Base-by-base conservation (phyloP, 805 yeast species). In the Candida golubevii region DNA sequence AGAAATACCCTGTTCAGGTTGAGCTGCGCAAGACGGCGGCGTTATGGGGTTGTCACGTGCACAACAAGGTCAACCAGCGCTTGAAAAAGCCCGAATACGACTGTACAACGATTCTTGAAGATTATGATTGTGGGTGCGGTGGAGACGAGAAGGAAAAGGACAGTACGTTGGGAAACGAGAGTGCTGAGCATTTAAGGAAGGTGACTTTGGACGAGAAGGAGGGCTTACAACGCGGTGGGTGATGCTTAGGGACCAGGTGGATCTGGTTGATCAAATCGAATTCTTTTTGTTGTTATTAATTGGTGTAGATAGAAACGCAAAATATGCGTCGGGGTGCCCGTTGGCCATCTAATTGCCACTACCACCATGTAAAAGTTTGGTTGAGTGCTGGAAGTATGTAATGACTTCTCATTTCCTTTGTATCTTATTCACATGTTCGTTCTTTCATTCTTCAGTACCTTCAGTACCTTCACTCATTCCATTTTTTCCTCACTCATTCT, bases 41-140 rank as follows among this genome's bases (percentile, higher is more conserved):
- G 0, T 67, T 87, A 51, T 93, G 99, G 99, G 99, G 99, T 1
- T 93, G 99, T 60, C 84, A 84, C 57, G 61, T 65, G 26, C 62
- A 57, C 29, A 47, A 51, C 36, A 63, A 62, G 38, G 54, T 64
- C 35, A 56, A 54, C 38, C 58, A 56, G 32, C 49, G 57, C 18
- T 45, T 57, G 38, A 43, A 36, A 9, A 55, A 54, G 55, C 78
- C 75, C 1, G 70, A 73, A 13, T 93, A 88, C 62, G 97, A 93
- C 62, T 93, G 99, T 62, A 74, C 87, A 2, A 79, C 77, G 7
- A 85, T 93, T 44, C 69, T 87, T 42, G 97, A 88, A 54, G 93
- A 88, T 64, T 93, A 93, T 63, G 96, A 90, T 57, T 91, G 99
- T 70, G 99, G 99, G 0, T 91, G 99, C 67, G 96, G 93, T 1